Percentiles rank a stretch among this genome's conserved stretches.
phyloP scores from a whole-genome alignment of 306 rosid genomes.

The Castanea crenata region DNA sequence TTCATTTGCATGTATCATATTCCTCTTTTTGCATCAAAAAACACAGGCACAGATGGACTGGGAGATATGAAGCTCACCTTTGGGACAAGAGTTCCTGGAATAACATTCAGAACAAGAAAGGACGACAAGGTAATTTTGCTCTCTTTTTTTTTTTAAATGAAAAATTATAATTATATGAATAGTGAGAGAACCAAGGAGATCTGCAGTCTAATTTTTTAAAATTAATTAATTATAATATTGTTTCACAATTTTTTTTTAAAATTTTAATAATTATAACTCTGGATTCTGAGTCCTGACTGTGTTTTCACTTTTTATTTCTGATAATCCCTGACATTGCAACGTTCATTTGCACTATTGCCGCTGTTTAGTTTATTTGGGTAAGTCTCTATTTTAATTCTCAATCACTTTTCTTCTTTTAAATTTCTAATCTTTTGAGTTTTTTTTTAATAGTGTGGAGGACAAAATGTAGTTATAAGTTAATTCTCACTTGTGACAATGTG shows the following conservation, averaged over 20 bases:
- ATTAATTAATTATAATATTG: not conserved
- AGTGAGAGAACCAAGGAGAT: constrained; percentile 53
- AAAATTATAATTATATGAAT: constrained; percentile 3
- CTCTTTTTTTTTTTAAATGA: not conserved
- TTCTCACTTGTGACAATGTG: too few species aligned
- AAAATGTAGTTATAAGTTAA: too few species aligned
- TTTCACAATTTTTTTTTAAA: not conserved
- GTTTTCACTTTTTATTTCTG: constrained; percentile 52
- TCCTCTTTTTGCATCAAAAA: constrained; percentile 9
- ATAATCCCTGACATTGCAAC: constrained; percentile 54
- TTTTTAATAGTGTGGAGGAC: constrained; percentile 1
- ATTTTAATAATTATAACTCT: constrained; percentile 6
- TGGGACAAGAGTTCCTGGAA: constrained; percentile 98
- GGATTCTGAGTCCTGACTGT: constrained; percentile 63
- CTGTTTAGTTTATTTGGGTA: constrained; percentile 96
- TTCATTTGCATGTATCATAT: constrained; percentile 54
- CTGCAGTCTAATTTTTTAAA: constrained; percentile 21
- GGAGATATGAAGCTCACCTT: constrained; percentile 93
- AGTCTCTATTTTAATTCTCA: constrained; percentile 22
- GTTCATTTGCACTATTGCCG: constrained; percentile 48
- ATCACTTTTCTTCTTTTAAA: not conserved
- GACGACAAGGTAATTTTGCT: constrained; percentile 68
- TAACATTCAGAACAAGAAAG: constrained; percentile 79
- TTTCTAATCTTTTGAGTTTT: not conserved
- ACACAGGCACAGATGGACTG: constrained; percentile 94